Base-by-base conservation (phyloP, 768 basidiomycete species). In the Fistulinella prunicolor region DNA sequence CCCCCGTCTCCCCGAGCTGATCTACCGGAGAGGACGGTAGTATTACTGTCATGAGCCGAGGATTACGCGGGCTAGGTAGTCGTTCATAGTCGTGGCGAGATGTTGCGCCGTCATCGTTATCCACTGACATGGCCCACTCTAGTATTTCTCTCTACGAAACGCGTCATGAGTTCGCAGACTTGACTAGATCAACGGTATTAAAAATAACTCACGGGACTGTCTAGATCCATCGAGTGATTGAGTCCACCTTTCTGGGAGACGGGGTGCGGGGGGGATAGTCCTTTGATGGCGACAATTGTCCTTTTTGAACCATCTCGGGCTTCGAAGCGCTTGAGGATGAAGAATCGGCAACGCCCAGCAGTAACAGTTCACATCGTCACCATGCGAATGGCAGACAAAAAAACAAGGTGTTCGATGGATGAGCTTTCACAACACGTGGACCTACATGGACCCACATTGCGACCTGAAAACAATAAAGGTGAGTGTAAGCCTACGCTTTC, bases 371-470 rank as follows among this genome's bases (percentile, higher is more conserved):
- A 28, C 48, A 50, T 44, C 48, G 46, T 57, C 45, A 46, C 58
- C 21, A 53, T 12, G 22, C 17, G 16, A 36, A 12, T n/a, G 19
- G 32, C 23, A 39, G 35, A 54, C 49, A 61, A 61, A 51, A 47
- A 49, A 51, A 57, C 47, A 54, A 55, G 42, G 40, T 20, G 28
- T 10, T 22, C 30, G 40, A 41, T 13, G 41, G 16, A 35, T 42
- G 46, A 38, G 10, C 5, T 21, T 40, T 9, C 22, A 32, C 26
- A 8, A 32, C 28, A 17, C 39, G 21, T 38, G 60, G 56, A 55
- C 56, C 62, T 9, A 64, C 59, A 55, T 17, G 48, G 61, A 51
- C 59, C 58, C 47, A 61, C 60, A 58, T 1, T 6, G 32, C 40
- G 23, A 58, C 55, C 43, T 41, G 38, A 51, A 38, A 39, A 62